Evolutionary conservation across 2,329 filamentous ascomycete genomes (phyloP).

Genomic region (Paramyrothecium roridum): DNA sequence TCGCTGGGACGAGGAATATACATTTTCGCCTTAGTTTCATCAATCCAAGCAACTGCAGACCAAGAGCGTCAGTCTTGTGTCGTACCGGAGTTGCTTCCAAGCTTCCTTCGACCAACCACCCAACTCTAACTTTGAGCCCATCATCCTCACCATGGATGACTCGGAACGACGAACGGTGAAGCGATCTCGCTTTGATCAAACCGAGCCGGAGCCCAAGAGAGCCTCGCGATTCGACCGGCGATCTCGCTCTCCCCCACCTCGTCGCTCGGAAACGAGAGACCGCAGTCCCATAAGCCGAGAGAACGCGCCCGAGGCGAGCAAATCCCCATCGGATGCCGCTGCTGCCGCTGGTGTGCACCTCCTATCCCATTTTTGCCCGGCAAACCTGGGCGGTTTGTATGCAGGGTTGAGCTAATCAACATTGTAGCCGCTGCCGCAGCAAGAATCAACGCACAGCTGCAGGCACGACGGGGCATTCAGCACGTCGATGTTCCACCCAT

Average conservation of each 20-base stretch:
- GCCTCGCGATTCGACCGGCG: conserved; percentile 85
- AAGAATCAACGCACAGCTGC: conserved; percentile 77
- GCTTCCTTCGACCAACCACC: background rate
- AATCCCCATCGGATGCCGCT: conserved; percentile 62
- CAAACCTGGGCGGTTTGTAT: too few relatives aligned
- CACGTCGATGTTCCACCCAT: conserved; percentile 87
- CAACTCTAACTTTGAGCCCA: background rate
- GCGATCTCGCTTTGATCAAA: conserved; percentile 93
- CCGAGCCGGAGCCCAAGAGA: conserved; percentile 73
- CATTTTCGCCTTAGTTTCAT: too few relatives aligned
- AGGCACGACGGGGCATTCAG: conserved; percentile 85
- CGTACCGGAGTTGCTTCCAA: background rate
- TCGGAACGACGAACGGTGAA: conserved; percentile 70
- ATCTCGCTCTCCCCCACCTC: conserved; percentile 75
- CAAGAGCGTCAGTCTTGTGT: too few relatives aligned
- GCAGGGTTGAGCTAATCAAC: conserved; percentile 1
- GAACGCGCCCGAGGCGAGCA: conserved; percentile 40
- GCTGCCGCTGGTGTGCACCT: conserved; percentile 66
- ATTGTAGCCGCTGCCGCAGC: conserved; percentile 78
- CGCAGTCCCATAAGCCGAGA: conserved; percentile 69
- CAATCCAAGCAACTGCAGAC: too few relatives aligned
- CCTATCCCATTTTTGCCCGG: background rate
- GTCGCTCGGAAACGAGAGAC: conserved; percentile 70
- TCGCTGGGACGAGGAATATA: too few relatives aligned
- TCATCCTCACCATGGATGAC: conserved; percentile 58